phyloP scores from a whole-genome alignment of 2,329 filamentous ascomycete species.

The Aspergillus hiratsukae region DNA sequence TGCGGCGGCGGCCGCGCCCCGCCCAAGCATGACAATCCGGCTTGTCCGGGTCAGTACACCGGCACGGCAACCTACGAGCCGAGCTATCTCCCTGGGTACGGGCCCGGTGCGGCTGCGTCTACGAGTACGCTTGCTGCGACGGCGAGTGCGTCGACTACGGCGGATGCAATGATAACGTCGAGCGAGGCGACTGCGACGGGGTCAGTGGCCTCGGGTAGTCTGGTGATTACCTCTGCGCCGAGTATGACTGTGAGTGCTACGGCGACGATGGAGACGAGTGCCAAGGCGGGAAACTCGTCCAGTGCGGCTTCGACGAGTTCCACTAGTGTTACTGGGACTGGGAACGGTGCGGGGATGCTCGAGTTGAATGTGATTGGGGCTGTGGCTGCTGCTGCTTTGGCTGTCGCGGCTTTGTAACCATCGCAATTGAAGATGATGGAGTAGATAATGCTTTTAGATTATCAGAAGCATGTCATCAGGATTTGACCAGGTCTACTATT shows the following conservation, averaged over 20 bases:
- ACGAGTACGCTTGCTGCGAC: conserved; percentile 1
- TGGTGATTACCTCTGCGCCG: not conserved
- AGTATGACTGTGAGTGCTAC: not conserved
- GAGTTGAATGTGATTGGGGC: conserved; percentile 8
- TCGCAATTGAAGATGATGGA: not conserved
- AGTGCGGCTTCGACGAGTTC: not conserved
- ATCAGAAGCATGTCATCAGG: too few relatives aligned
- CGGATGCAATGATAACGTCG: not conserved
- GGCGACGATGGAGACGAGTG: not conserved
- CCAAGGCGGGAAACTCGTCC: not conserved
- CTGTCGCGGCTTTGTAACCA: conserved; percentile 11
- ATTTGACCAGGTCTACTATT: too few relatives aligned
- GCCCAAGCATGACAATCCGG: conserved; percentile 59
- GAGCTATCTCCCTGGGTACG: conserved; percentile 20
- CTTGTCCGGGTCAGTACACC: conserved; percentile 42
- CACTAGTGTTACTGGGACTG: not conserved
- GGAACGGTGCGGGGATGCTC: conserved; percentile 8
- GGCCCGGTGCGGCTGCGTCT: conserved; percentile 16
- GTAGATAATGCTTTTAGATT: not conserved
- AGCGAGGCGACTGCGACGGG: not conserved
- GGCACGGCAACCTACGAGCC: conserved; percentile 21
- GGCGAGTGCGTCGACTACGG: not conserved
- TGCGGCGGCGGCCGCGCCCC: conserved; percentile 64
- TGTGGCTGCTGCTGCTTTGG: conserved; percentile 12
- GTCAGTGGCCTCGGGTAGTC: not conserved